phyloP scores from a whole-genome alignment of 2,329 filamentous ascomycete species.

The Epichloe aotearoae region DNA sequence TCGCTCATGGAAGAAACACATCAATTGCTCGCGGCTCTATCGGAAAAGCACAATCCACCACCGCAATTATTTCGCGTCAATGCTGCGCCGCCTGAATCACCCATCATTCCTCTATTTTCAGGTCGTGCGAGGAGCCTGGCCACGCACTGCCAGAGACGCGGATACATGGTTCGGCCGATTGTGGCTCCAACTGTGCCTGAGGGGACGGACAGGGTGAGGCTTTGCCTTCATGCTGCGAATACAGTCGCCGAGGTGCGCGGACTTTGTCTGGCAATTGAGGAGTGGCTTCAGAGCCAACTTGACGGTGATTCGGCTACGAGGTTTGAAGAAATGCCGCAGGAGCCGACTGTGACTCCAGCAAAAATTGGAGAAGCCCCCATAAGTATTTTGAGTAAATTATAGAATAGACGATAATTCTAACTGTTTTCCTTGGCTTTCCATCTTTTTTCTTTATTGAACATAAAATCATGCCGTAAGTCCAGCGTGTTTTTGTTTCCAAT shows the following conservation, averaged over 20 bases:
- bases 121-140: slow-evolving; percentile 45
- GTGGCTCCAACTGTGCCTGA: slow-evolving; percentile 54
- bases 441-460: background rate
- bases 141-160: slow-evolving; percentile 41
- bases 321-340: background rate
- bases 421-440: too few relatives aligned
- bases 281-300: slow-evolving; percentile 27
- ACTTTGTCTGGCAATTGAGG: slow-evolving; percentile 32
- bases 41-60: slow-evolving; percentile 6
- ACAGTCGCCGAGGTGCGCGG: slow-evolving; percentile 41
- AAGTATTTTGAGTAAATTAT: slow-evolving; percentile 4
- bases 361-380: background rate
- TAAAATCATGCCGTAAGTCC: background rate
- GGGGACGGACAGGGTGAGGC: slow-evolving; percentile 48
- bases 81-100: slow-evolving; percentile 32
- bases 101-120: slow-evolving; percentile 52
- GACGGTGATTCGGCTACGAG: background rate
- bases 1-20: slow-evolving; percentile 26
- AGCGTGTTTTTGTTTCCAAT: too few relatives aligned
- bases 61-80: slow-evolving; percentile 22
- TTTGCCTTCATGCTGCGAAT: slow-evolving; percentile 58
- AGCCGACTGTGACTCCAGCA: background rate
- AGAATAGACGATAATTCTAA: background rate
- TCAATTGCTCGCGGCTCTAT: slow-evolving; percentile 28
- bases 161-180: slow-evolving; percentile 50